Percentiles rank a stretch among this genome's conserved stretches.
These are phyloP conservation scores for Leccinum incarnatum DNA, from an alignment of 768 basidiomycete species.

Conservation along the genomic window DNA sequence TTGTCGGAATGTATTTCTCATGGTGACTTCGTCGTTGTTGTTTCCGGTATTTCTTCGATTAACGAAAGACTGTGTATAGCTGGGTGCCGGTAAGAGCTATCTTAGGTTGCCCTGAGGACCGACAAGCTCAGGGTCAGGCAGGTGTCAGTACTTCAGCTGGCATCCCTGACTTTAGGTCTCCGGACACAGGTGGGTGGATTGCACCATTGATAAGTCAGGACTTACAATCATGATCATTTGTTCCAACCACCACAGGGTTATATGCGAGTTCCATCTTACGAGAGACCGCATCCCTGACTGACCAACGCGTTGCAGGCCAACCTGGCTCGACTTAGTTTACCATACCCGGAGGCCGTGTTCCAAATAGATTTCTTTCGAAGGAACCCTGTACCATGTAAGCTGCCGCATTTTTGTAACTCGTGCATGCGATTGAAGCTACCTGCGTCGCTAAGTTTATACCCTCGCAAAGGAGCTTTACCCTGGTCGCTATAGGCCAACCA, in stretches of 20 bases:
- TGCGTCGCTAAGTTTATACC: constrained; percentile 61
- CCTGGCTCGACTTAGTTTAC: constrained; percentile 70
- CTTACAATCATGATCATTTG: background rate
- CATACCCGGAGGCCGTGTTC: constrained; percentile 95
- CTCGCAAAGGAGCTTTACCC: constrained; percentile 94
- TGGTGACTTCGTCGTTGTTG: constrained; percentile 45
- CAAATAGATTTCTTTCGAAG: constrained; percentile 82
- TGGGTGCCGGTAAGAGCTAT: constrained; percentile 59
- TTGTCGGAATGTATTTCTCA: constrained; percentile 69
- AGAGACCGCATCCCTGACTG: background rate
- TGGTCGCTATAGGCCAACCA: constrained; percentile 82
- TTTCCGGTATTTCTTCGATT: constrained; percentile 3
- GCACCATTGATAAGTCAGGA: background rate
- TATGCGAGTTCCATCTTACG: constrained; percentile 24
- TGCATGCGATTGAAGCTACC: background rate
- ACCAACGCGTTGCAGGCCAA: constrained; percentile 52
- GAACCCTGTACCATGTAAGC: constrained; percentile 78
- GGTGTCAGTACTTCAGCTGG: constrained; percentile 79
- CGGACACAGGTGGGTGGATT: constrained; percentile 65
- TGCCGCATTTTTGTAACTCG: background rate
- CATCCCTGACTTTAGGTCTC: constrained; percentile 88
- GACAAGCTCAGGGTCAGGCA: constrained; percentile 22
- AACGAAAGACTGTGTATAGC: constrained; percentile 33
- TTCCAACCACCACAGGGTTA: constrained; percentile 15
- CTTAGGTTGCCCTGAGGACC: background rate